Evolutionary conservation across 768 basidiomycete species (phyloP), one percentile per base, ranked within the genome.

Genomic region (Boletus barrowsii): DNA sequence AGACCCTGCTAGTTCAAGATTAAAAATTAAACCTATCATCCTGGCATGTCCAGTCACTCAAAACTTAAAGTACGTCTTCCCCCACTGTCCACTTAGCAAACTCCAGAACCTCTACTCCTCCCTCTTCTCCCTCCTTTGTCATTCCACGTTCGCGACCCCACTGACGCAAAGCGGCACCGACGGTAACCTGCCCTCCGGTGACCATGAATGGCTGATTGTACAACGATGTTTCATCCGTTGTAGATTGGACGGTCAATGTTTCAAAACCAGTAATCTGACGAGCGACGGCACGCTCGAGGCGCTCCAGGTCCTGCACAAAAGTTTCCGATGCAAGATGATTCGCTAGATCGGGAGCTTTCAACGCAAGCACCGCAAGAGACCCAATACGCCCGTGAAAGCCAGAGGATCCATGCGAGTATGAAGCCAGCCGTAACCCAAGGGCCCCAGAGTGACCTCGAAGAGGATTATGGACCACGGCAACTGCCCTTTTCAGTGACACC

Each of bases 201-300:
- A 85, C 90, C 68, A 84, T 81, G 60, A 92, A 88, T 5, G 82
- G 81, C 60, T 92, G 90, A 26, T 80, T 76, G 64, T 89, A 89
- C 43, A 93, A 69, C 8, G 83, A 81, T 3, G 78, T 80, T 35
- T 71, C 72, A 51, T 84, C 83, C 5, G 65, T 62, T 2, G 58
- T 58, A 7, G 68, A 57, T 11, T 72, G 70, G 18, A 93, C 73
- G 1, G 73, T 75, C 15, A 72, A 70, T 0, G 90, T 90, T 26
- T 89, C 83, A 65, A 94, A 87, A 3, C 93, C 94, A 20, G 84
- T 83, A 47, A 93, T 86, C 71, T 96, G 94, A 40, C 92, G 80
- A 10, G 87, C 88, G n/a, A 96, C 58, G 3, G 87, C 81, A 22
- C 90, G 83, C 60, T 88, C 84, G 14, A 96, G 75, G 41, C 78